phyloP scores from a whole-genome alignment of 116 monocot species.

The Dioscorea cayenensis region DNA sequence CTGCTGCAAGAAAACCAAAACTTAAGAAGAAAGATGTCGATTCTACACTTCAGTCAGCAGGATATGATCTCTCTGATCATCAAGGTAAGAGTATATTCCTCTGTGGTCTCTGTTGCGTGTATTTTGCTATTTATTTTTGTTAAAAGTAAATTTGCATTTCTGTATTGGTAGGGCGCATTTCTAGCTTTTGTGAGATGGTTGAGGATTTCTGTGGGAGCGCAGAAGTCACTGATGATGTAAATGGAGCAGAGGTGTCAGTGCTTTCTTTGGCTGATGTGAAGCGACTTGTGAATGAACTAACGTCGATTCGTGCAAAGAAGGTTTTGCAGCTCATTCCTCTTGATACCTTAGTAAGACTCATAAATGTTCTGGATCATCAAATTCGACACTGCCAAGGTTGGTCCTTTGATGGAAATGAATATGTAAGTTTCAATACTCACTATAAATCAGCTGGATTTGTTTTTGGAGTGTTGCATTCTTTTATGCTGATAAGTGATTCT shows the following conservation, averaged over 20 bases:
- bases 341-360: constrained; percentile 62
- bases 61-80: constrained; percentile 33
- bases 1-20: constrained; percentile 67
- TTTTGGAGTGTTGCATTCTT: background rate
- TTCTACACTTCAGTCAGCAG: constrained; percentile 29
- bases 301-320: constrained; percentile 59
- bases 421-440: constrained; percentile 44
- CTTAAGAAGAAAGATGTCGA: constrained; percentile 72
- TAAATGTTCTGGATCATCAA: constrained; percentile 76
- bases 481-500: background rate
- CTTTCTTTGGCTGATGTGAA: constrained; percentile 64
- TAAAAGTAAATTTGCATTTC: constrained; percentile 2
- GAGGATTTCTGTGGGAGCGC: constrained; percentile 86
- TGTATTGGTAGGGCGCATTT: constrained; percentile 34
- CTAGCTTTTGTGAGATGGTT: constrained; percentile 60
- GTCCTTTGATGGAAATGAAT: constrained; percentile 58
- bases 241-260: constrained; percentile 41
- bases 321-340: constrained; percentile 66
- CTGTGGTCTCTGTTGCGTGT: constrained; percentile 2
- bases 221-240: constrained; percentile 61
- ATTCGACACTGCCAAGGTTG: constrained; percentile 80
- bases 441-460: background rate
- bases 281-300: constrained; percentile 70
- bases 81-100: constrained; percentile 43
- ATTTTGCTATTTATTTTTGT: background rate